These are phyloP conservation scores for Boletus huronensis DNA, from an alignment of 768 basidiomycete species.

Conservation along the genomic window DNA sequence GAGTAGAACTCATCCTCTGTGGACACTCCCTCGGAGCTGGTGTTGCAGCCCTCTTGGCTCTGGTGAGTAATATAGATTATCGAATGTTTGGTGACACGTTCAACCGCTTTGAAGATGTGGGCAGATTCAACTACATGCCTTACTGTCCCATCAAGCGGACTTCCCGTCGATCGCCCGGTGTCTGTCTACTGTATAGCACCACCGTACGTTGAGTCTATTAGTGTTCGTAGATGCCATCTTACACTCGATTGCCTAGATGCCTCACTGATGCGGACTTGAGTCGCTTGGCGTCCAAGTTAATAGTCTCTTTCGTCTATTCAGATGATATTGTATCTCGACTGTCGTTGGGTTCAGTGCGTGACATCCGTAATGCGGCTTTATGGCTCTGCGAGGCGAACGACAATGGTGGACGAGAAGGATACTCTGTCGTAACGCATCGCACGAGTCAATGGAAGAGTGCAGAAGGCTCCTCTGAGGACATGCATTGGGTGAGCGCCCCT, in stretches of 20 bases:
- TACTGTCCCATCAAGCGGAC: conserved; percentile 62
- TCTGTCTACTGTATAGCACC: conserved; percentile 79
- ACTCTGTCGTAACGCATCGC: conserved; percentile 38
- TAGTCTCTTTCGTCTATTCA: conserved; percentile 78
- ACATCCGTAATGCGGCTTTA: conserved; percentile 67
- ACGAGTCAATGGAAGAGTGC: conserved; percentile 66
- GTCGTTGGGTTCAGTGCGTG: conserved; percentile 72
- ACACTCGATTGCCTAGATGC: conserved; percentile 40
- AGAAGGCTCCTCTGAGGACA: conserved; percentile 48
- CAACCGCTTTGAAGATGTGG: conserved; percentile 61
- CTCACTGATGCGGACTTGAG: conserved; percentile 59
- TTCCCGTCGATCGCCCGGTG: conserved; percentile 63
- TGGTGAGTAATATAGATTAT: conserved; percentile 43
- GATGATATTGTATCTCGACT: conserved; percentile 79
- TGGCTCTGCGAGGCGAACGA: conserved; percentile 77
- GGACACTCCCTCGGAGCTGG: conserved; percentile 86
- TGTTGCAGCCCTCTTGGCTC: conserved; percentile 68
- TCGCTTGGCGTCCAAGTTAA: conserved; percentile 55
- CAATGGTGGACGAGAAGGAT: conserved; percentile 37
- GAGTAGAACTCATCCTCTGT: conserved; percentile 64
- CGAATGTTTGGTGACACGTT: not conserved
- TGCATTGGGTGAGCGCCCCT: conserved; percentile 47
- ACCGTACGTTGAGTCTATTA: conserved; percentile 48
- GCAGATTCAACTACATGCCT: conserved; percentile 76
- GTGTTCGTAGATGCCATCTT: not conserved